Percentiles rank a stretch among this genome's conserved stretches.
phyloP scores from a whole-genome alignment of 2,329 filamentous ascomycete species.

The Penicillium sp. region DNA sequence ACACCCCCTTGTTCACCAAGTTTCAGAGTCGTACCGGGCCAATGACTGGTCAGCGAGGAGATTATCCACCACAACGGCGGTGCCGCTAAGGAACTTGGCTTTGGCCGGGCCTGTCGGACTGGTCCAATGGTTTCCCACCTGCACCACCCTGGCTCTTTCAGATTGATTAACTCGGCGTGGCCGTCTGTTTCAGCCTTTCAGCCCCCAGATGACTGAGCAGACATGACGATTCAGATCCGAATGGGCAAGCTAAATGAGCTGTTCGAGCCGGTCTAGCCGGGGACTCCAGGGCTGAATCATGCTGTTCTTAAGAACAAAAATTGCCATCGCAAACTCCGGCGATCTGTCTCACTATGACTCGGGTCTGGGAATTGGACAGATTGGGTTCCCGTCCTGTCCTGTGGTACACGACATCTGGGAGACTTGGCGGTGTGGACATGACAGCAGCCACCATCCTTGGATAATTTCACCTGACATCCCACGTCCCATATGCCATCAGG shows the following conservation, averaged over 20 bases:
- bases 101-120: slow-evolving; percentile 1
- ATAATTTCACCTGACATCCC: not conserved
- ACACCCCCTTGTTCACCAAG: not conserved
- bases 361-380: not conserved
- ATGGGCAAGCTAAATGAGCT: not conserved
- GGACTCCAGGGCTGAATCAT: not conserved
- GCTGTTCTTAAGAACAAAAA: not conserved
- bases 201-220: slow-evolving; percentile 6
- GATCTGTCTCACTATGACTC: not conserved
- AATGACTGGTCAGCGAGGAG: slow-evolving; percentile 12
- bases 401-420: not conserved
- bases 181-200: slow-evolving; percentile 17
- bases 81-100: slow-evolving; percentile 30
- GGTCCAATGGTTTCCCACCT: slow-evolving; percentile 11
- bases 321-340: not conserved
- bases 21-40: slow-evolving; percentile 19
- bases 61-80: slow-evolving; percentile 12
- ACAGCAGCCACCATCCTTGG: not conserved
- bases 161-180: slow-evolving; percentile 19
- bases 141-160: slow-evolving; percentile 6
- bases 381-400: not conserved
- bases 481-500: not conserved
- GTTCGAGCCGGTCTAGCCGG: not conserved
- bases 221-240: not conserved
- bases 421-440: not conserved